Base-by-base conservation (phyloP, 2,329 filamentous ascomycete genomes). In the Colletotrichum sp. region DNA sequence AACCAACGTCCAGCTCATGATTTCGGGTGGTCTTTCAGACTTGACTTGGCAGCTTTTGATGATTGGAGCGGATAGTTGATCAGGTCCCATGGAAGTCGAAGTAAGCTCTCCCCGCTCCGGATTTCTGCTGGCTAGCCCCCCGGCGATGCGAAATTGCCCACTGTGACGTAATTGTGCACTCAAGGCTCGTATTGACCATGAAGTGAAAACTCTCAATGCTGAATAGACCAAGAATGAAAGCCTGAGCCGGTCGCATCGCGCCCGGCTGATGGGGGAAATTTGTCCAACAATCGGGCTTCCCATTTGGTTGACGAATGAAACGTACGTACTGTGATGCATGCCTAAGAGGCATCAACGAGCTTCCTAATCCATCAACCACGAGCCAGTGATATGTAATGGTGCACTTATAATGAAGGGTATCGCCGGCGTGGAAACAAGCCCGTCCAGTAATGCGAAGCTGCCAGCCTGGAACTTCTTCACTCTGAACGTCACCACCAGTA, bases 61-160 rank as follows among this genome's bases (percentile, higher is more conserved):
- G 44, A 71, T 71, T 71, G 69, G 69, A 49, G 69, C 69, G 69
- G 21, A 3, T 71, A 28, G 21, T 13, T 28, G 28, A 52, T 52
- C 44, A 52, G 2, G 26, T 15, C 12, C n/a, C n/a, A 8, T 18
- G n/a, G 49, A 59, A 26, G 21, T 28, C 16, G 44, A 66, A 24
- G 44, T 39, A 55, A 57, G 59, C 9, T 57, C 36, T n/a, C 60
- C 69, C 60, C 49, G 44, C 60, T 34, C 34, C 30, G 26, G 6
- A 21, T 13, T 10, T 3, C 24, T 26, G n/a, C 59, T 26, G 65
- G 39, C 65, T 3, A 57, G 4, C 24, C 52, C 26, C 55, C 65
- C 6, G 34, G 26, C 60, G n/a, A 36, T 34, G 26, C 30, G 26
- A 57, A 68, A n/a, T 49, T 34, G 8, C 39, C 44, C 7, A 12